Evolutionary conservation across 441 rosid species (phyloP).

Genomic region (Populus hybrid): DNA sequence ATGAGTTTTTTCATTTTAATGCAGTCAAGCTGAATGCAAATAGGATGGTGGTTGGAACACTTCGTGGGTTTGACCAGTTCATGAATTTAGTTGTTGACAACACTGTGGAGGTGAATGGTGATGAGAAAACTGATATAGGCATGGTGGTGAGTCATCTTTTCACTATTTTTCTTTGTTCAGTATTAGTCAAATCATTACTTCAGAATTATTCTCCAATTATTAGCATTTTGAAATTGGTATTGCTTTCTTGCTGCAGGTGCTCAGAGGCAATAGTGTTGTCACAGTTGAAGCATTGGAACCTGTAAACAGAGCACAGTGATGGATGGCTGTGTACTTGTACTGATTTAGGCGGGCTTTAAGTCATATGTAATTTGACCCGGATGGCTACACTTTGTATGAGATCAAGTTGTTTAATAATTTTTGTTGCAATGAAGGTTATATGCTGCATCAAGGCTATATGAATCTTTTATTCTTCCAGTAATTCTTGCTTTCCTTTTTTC

Average conservation of each 20-base stretch:
- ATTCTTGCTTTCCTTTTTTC: not conserved
- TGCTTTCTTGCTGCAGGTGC: constrained; percentile 50
- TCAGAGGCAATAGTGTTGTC: constrained; percentile 88
- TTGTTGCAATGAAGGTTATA: not conserved
- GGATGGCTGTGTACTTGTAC: not conserved
- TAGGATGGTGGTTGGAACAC: constrained; percentile 79
- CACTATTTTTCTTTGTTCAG: not conserved
- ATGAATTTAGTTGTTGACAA: constrained; percentile 87
- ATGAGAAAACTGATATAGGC: constrained; percentile 68
- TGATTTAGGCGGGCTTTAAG: constrained; percentile 3
- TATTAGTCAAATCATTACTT: not conserved
- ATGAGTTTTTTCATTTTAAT: not conserved
- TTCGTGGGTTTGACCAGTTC: constrained; percentile 87
- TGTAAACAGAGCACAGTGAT: constrained; percentile 51
- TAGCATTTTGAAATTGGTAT: not conserved
- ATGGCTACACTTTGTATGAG: constrained; percentile 9
- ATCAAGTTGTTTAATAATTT: constrained; percentile 3
- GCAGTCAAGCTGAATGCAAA: constrained; percentile 90
- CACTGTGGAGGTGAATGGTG: constrained; percentile 75
- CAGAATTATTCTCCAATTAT: not conserved
- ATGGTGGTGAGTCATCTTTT: constrained; percentile 67
- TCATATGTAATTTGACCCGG: constrained; percentile 12
- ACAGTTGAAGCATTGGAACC: constrained; percentile 97
- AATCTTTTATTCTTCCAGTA: not conserved
- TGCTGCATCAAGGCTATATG: not conserved